Base-by-base conservation (phyloP, 2,329 filamentous ascomycete species). In the Ascochyta viciae-villosae region DNA sequence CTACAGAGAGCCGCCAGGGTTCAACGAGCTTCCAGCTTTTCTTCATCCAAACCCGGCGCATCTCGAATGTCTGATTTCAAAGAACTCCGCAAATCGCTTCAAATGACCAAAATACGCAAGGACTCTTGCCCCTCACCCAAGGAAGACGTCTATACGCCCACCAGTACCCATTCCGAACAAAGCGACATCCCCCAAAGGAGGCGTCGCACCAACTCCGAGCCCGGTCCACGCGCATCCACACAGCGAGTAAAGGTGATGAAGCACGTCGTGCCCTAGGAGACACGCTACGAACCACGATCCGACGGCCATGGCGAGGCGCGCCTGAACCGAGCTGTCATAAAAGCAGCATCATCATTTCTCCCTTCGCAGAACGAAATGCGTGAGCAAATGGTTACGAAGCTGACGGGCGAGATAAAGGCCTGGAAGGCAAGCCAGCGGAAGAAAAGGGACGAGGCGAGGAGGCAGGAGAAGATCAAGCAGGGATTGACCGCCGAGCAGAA, bases 81-180 rank as follows among this genome's bases (percentile, higher is more conserved):
- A 7, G 35, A 16, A 3, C 39, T 53, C 9, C 37, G 50, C 16
- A 42, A 29, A 19, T 3, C 37, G 15, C 50, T 53, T 26, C 24
- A 34, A 6, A 53, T 42, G 50, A 41, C 50, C n/a, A 47, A 35
- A 15, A 47, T 42, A 10, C 33, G 50, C 43, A 23, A 47, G 6
- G 12, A 16, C 4, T 22, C 37, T 13, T 31, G 22, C 4, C 26
- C 35, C 3, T 47, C 50, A 2, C 34, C 29, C 2, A 16, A 33
- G 15, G 15, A 35, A 16, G 33, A 5, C 3, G 27, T 24, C 16
- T 19, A 39, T 1, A 41, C 22, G 3, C 2, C 37, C 19, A 40
- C 8, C 3, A 22, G 6, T 1, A 13, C 29, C 27, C 29, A n/a
- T 7, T 16, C 33, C 6, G 15, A 35, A 16, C 4, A 15, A 16